Evolutionary conservation across 1,139 yeast genomes (phyloP).

Genomic region (Sugiyamaella grinbergsii): DNA sequence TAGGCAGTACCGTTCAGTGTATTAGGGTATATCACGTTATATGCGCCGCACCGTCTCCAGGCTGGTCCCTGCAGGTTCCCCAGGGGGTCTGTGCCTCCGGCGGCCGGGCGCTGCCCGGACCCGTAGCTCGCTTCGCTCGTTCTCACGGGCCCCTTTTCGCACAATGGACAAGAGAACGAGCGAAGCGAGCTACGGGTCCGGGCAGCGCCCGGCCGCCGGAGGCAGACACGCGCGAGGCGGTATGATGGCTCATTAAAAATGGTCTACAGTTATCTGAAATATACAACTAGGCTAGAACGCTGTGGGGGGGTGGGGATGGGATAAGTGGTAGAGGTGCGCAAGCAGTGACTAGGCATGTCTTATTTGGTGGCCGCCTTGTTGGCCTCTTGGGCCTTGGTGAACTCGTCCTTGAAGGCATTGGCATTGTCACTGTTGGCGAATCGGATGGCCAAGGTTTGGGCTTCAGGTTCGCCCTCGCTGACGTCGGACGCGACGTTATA

Average conservation of each 20-base stretch:
- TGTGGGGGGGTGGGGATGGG: constrained; percentile 12
- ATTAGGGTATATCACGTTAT: constrained; percentile 7
- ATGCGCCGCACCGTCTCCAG: background rate
- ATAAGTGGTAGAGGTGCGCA: background rate
- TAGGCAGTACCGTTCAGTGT: background rate
- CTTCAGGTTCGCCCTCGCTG: constrained; percentile 95
- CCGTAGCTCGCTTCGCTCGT: constrained; percentile 9
- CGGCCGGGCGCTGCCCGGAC: background rate
- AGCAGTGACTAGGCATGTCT: too few relatives aligned
- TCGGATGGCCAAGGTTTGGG: constrained; percentile 94
- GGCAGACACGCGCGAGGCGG: too few relatives aligned
- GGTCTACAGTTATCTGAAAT: constrained; percentile 8
- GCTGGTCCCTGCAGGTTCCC: background rate
- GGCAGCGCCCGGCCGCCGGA: background rate
- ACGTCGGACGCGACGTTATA: constrained; percentile 92
- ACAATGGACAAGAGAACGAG: background rate
- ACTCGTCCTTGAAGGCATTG: constrained; percentile 89
- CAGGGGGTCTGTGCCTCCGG: constrained; percentile 5
- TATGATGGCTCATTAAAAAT: constrained; percentile 15
- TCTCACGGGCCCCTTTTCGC: background rate
- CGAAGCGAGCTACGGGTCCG: constrained; percentile 2
- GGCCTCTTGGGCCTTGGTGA: constrained; percentile 73
- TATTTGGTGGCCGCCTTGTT: constrained; percentile 50
- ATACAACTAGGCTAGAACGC: constrained; percentile 9
- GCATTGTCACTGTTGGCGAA: constrained; percentile 98